Base-by-base conservation (phyloP, 1,139 yeast genomes). In the Yamadazyma dushanensis region DNA sequence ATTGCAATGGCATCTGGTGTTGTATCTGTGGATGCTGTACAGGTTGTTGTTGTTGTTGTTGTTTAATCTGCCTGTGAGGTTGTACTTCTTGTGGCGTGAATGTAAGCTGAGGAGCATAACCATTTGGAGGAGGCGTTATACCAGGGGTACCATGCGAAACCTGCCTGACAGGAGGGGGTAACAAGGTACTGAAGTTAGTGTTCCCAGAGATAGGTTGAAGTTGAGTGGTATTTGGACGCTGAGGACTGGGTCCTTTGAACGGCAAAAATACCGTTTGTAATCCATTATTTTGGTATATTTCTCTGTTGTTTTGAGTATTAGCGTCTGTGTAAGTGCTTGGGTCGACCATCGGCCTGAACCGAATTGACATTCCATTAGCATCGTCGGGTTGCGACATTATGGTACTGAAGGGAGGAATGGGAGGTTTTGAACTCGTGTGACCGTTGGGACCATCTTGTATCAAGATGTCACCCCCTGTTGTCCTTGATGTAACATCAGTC, bases 261-360 rank as follows among this genome's bases (percentile, higher is more conserved):
- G 37, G 43, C 21, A 39, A 30, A 24, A 36, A 39, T 10, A 39
- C 40, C 17, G 43, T 36, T 32, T 36, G 43, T 11, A 36, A 29
- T 2, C 42, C 42, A 21, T 39, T 38, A 18, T 35, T 35, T 8
- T 19, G 26, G 26, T 39, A 31, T 14, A 33, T 22, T 19, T 36
- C 37, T 15, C 35, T 21, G 6, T 11, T 2, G 10, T 26, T 14
- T 22, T 28, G 19, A 7, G 27, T 6, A n/a, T 19, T 29, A 4
- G 33, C 9, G 6, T 26, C 30, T 2, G 28, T 16, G 10, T 26
- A 31, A 16, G 13, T 23, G 10, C 14, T 10, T 3, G 34, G 13
- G 6, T 31, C 34, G n/a, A 31, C 36, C 3, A 37, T 27, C 9
- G 40, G 31, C 14, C 30, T 36, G 19, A 36, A 36, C 31, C 34